Conservation (phyloP, 2,329 filamentous ascomycete genomes). For the Ceratocystiopsis sp. region DNA sequence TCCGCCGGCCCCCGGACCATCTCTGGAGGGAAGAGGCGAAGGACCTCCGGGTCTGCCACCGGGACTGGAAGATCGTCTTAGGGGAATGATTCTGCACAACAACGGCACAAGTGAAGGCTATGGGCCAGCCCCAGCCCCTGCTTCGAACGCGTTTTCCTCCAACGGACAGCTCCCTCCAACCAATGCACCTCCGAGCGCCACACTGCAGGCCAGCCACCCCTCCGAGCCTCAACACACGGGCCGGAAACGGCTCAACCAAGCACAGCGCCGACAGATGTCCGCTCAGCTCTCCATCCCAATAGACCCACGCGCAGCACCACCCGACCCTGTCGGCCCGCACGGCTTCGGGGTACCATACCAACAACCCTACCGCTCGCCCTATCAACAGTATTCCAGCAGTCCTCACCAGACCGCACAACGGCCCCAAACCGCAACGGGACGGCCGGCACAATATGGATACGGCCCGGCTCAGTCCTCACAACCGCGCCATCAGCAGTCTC, state of each 20-base stretch:
- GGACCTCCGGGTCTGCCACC: not conserved
- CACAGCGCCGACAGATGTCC: slow-evolving; percentile 45
- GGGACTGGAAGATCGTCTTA: slow-evolving; percentile 11
- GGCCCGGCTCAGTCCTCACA: slow-evolving; percentile 5
- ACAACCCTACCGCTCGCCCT: slow-evolving; percentile 4
- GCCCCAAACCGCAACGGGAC: slow-evolving; percentile 7
- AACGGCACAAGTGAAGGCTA: not conserved
- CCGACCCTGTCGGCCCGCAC: slow-evolving; percentile 14
- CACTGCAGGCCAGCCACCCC: not conserved
- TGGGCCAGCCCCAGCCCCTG: no score
- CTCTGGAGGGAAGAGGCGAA: not conserved
- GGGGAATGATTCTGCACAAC: slow-evolving; percentile 11
- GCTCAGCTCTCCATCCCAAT: slow-evolving; percentile 40
- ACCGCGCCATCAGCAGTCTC: slow-evolving; percentile 16
- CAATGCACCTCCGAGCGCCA: not conserved
- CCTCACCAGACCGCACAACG: slow-evolving; percentile 11
- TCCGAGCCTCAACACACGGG: slow-evolving; percentile 4
- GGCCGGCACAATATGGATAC: slow-evolving; percentile 13
- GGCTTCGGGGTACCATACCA: slow-evolving; percentile 16
- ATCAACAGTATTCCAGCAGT: slow-evolving; percentile 11
- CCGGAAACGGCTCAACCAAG: slow-evolving; percentile 42
- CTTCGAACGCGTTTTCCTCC: no score
- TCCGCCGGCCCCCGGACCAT: no score
- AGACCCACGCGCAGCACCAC: slow-evolving; percentile 24
- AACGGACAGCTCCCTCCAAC: no score